Base-by-base conservation (phyloP, 1,139 yeast species). In the Suhomyces atakaporum region DNA sequence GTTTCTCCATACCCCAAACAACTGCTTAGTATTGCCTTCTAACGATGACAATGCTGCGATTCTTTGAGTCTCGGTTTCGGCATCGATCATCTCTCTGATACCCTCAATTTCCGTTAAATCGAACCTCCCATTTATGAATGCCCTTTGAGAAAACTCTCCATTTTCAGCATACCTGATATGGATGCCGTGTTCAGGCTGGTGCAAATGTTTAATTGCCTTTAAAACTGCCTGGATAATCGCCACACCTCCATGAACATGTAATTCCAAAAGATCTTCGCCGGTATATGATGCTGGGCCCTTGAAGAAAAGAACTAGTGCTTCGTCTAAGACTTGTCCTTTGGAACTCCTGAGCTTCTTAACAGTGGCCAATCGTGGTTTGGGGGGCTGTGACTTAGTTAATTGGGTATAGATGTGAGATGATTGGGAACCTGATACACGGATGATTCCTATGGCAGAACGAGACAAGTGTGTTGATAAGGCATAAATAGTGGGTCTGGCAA, bases 221-320 rank as follows among this genome's bases (percentile, higher is more conserved):
- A 90, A 51, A 0, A 90, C 85, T 0, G 89, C 74, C 36, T 73
- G 70, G 1, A 87, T 76, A 1, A 92, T 88, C 0, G 97, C 97
- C 9, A 76, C 79, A 6, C 98, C 97, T 3, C 99, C 99, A 58
- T 92, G 99, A 2, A 87, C 60, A 54, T 92, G 97, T 13, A 92
- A 58, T 51, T 92, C 99, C 10, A 90, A 63, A 21, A 84, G 51
- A 50, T 92, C 97, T 59, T 92, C 97, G 1, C 98, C 98, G 0
- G 97, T 92, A 51, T 84, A 94, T 0, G 96, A 83, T n/a, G 69
- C 66, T 0, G 97, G 97, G 1, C 75, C 77, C 15, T 76, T 59
- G 60, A 90, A 89, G 50, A 64, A 84, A 2, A 89, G 51, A 0
- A 85, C 70, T 15, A 92, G 59, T 0, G 96, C 87, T 46, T 85